phyloP scores from a whole-genome alignment of 345 rosid genomes.

The Eucalyptus sp. region DNA sequence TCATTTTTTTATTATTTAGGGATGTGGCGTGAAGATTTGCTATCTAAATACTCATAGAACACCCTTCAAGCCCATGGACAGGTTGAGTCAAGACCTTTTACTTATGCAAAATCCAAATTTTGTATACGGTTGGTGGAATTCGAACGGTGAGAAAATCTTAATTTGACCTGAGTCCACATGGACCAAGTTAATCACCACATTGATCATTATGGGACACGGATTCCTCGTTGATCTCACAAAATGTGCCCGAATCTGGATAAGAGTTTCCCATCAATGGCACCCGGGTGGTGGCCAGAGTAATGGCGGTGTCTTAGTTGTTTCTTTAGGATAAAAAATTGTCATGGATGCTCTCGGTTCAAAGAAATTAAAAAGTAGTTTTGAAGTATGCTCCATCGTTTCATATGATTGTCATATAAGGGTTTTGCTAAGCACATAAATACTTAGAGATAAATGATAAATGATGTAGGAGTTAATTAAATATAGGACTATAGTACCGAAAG shows the following conservation, averaged over 20 bases:
- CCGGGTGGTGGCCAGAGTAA: not conserved
- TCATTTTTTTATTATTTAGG: too few species aligned
- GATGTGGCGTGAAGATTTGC: not conserved
- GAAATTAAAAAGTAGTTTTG: not conserved
- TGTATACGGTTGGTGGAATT: not conserved
- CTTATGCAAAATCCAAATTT: not conserved
- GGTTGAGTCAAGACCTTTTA: not conserved
- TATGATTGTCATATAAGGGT: not conserved
- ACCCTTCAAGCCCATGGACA: not conserved
- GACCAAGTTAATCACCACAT: not conserved
- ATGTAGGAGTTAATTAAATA: not conserved
- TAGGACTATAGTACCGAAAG: not conserved
- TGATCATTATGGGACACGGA: not conserved
- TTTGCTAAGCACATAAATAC: not conserved
- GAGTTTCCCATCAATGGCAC: not conserved
- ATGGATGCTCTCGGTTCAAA: not conserved
- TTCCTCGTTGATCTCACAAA: not conserved
- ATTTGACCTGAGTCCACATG: not conserved
- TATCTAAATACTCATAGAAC: not conserved
- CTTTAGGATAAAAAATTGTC: not conserved
- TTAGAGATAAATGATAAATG: not conserved
- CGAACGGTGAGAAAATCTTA: not conserved
- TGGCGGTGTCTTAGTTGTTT: not conserved
- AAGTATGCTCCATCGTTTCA: not conserved
- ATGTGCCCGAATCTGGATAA: not conserved